These are phyloP conservation scores for Pontederia paniculata DNA, from an alignment of 176 grass and related monocot species.

Conservation along the genomic window DNA sequence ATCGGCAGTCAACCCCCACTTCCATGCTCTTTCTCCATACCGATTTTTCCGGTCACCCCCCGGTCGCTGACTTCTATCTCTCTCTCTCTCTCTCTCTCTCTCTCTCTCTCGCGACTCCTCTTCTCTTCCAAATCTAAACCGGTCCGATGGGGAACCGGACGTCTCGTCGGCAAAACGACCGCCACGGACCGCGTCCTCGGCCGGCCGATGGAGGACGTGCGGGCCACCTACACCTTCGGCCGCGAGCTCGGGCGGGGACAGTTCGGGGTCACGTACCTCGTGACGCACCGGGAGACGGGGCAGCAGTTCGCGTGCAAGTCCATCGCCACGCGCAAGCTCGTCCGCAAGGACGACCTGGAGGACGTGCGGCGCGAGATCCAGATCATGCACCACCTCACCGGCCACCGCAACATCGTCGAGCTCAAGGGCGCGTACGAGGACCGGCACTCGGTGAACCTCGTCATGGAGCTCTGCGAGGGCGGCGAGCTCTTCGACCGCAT, in stretches of 20 bases:
- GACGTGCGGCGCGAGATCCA: conserved; percentile 88
- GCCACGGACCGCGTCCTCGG: conserved; percentile 41
- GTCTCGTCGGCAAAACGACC: background rate
- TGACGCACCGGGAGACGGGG: conserved; percentile 51
- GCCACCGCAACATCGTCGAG: conserved; percentile 91
- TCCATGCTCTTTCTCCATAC: too few relatives aligned
- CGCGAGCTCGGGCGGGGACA: conserved; percentile 77
- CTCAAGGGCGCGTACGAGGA: conserved; percentile 79
- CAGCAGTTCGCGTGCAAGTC: conserved; percentile 91
- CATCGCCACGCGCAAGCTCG: conserved; percentile 80
- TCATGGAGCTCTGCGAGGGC: conserved; percentile 93
- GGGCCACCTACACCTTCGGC: conserved; percentile 63
- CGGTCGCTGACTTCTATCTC: too few relatives aligned
- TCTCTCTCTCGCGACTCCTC: too few relatives aligned
- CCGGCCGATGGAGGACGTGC: conserved; percentile 73
- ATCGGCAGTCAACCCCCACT: too few relatives aligned
- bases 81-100: too few relatives aligned
- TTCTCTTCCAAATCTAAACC: too few relatives aligned
- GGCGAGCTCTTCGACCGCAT: conserved; percentile 96
- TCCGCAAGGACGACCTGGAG: conserved; percentile 70
- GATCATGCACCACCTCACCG: conserved; percentile 96
- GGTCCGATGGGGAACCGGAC: background rate
- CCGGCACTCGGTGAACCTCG: conserved; percentile 78
- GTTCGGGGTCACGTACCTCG: conserved; percentile 94
- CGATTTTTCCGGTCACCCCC: too few relatives aligned